Evolutionary conservation across 805 yeast species (phyloP).

Genomic region (Cyberlindnera subsufficiens): DNA sequence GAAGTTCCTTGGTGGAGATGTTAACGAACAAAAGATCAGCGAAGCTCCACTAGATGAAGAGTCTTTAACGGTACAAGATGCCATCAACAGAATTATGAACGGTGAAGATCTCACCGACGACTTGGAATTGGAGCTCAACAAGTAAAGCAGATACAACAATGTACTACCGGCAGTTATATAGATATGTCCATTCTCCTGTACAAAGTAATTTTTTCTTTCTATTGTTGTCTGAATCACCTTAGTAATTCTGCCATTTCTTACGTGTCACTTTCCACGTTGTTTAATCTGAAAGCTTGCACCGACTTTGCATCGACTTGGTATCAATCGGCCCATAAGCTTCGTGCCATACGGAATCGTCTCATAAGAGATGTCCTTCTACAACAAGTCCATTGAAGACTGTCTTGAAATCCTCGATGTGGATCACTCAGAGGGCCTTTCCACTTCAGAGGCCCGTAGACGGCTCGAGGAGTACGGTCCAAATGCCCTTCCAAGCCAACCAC

Average conservation of each 20-base stretch:
- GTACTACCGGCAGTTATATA: not conserved
- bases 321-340: too few species aligned
- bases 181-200: not conserved
- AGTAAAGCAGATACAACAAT: not conserved
- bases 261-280: too few species aligned
- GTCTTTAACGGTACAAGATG: constrained; percentile 48
- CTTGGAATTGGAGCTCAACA: constrained; percentile 3
- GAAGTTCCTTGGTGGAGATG: constrained; percentile 60
- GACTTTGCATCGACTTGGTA: too few species aligned
- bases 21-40: constrained; percentile 41
- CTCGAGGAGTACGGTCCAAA: constrained; percentile 19
- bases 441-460: constrained; percentile 10
- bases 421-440: constrained; percentile 11
- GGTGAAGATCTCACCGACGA: constrained; percentile 28
- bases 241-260: too few species aligned
- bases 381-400: constrained; percentile 6
- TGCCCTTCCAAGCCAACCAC: constrained; percentile 30
- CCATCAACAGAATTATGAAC: constrained; percentile 43
- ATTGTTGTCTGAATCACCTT: too few species aligned
- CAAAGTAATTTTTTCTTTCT: too few species aligned
- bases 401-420: constrained; percentile 12
- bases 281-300: too few species aligned
- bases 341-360: too few species aligned
- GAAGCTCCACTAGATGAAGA: constrained; percentile 53
- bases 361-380: constrained; percentile 5